Base-by-base conservation (phyloP, 2,329 filamentous ascomycete genomes). In the Arachnomyces sp. region DNA sequence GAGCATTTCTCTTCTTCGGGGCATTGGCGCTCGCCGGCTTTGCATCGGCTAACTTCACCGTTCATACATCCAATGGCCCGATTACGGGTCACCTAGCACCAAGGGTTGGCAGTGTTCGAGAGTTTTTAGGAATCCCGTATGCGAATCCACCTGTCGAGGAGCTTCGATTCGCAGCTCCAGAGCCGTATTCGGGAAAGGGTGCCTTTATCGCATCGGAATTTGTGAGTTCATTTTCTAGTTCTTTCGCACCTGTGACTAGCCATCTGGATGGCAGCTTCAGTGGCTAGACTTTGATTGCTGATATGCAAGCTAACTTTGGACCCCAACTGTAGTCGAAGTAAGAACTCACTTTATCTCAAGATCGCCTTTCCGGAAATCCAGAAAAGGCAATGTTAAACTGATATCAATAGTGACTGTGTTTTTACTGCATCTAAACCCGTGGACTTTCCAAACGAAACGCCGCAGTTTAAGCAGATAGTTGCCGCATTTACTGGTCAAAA, bases 401-500 rank as follows among this genome's bases (percentile, higher is more conserved):
- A 42, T 42, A 20, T 39, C 28, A 11, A 33, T 28, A 55, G 52
- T 30, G 52, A 56, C 36, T 57, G 54, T 9, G 49, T 50, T 7
- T 51, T 46, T 17, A 49, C 43, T 31, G 38, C 44, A 7, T 46
- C 43, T 2, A 40, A 46, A 15, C 17, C 43, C 11, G 47, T 49
- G n/a, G 38, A 40, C 31, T 54, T 49, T 18, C 53, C 53, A 9
- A 46, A 44, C 12, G 42, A 47, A 7, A 55, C 49, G 11, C 44
- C 43, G 8, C 52, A 56, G 29, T 50, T 44, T 12, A 34, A 43
- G 3, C 34, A 11, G 7, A 49, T 57, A 16, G 25, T 55, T 6
- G 46, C 49, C 16, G 40, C 47, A 2, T 53, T 56, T 33, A 50
- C 48, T 9, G 40, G 40, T 6, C 64, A 69, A 2, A 72, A 71